Conservation (phyloP, 805 yeast species). For the Metschnikowia hibisci region DNA sequence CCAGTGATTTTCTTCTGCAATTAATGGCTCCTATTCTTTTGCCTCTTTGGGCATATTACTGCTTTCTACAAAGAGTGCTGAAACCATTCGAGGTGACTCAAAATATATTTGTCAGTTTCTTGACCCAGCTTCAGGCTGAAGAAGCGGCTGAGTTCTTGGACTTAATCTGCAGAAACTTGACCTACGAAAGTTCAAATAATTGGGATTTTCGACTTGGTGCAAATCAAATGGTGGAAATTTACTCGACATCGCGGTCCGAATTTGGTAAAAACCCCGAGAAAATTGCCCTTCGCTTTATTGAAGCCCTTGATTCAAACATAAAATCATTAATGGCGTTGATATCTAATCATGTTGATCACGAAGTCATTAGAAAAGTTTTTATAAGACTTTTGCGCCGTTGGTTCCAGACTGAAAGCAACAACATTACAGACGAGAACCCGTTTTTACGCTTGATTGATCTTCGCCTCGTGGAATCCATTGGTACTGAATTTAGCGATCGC, state of each 20-base stretch:
- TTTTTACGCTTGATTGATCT: slow-evolving; percentile 54
- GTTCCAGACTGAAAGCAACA: slow-evolving; percentile 34
- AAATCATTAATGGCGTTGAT: slow-evolving; percentile 39
- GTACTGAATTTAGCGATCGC: slow-evolving; percentile 53
- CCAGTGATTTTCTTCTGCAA: slow-evolving; percentile 22
- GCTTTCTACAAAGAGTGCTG: slow-evolving; percentile 28
- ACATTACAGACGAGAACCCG: slow-evolving; percentile 42
- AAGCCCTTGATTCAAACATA: slow-evolving; percentile 26
- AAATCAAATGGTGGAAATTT: slow-evolving; percentile 34
- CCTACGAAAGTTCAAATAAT: slow-evolving; percentile 24
- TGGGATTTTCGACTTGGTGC: slow-evolving; percentile 46
- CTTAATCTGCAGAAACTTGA: slow-evolving; percentile 30
- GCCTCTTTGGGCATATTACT: slow-evolving; percentile 44
- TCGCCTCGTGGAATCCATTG: slow-evolving; percentile 59
- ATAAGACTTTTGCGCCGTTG: slow-evolving; percentile 55
- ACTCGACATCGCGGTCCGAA: slow-evolving; percentile 1
- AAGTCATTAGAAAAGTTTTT: slow-evolving; percentile 45
- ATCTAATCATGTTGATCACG: slow-evolving; percentile 44
- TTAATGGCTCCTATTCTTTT: slow-evolving; percentile 30
- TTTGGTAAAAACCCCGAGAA: slow-evolving; percentile 18
- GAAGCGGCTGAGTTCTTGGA: slow-evolving; percentile 24
- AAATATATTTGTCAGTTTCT: slow-evolving; percentile 37
- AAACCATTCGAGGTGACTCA: slow-evolving; percentile 34
- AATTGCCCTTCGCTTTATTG: slow-evolving; percentile 27
- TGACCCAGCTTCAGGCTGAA: slow-evolving; percentile 21